Evolutionary conservation across 352 stramenopile species (phyloP).

Genomic region (Phytophthora melonis): DNA sequence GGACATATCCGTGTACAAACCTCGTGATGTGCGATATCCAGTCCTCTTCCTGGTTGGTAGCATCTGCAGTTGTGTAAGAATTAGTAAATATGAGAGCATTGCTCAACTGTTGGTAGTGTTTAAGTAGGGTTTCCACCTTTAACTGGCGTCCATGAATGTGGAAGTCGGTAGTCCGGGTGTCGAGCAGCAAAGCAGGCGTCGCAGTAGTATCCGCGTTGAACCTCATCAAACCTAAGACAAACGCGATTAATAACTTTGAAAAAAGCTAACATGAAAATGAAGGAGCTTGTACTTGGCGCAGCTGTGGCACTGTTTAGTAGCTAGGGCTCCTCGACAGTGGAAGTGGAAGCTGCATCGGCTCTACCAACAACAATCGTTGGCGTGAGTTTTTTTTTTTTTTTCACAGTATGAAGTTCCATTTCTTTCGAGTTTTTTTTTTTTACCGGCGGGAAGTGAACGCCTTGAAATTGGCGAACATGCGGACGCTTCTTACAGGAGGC

Average conservation of each 20-base stretch:
- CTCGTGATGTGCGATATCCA: slow-evolving; percentile 67
- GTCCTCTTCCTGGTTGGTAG: slow-evolving; percentile 65
- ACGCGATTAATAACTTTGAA: too few relatives aligned
- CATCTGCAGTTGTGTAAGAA: slow-evolving; percentile 31
- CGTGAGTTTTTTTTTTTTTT: too few relatives aligned
- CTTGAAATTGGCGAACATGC: slow-evolving; percentile 37
- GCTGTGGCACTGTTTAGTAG: slow-evolving; percentile 73
- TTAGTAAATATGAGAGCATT: neutral
- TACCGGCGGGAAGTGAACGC: slow-evolving; percentile 31
- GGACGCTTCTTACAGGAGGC: slow-evolving; percentile 21
- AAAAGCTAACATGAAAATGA: neutral
- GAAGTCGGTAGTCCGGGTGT: slow-evolving; percentile 63
- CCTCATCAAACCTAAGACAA: slow-evolving; percentile 60
- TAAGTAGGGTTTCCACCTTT: slow-evolving; percentile 44
- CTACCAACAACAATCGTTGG: slow-evolving; percentile 16
- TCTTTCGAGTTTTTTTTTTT: slow-evolving; percentile 1
- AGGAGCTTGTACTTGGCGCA: slow-evolving; percentile 62
- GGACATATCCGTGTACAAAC: slow-evolving; percentile 32
- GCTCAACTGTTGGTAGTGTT: slow-evolving; percentile 6
- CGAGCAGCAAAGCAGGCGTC: slow-evolving; percentile 67
- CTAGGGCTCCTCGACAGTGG: slow-evolving; percentile 48
- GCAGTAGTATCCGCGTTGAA: slow-evolving; percentile 67
- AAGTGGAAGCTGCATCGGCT: slow-evolving; percentile 68
- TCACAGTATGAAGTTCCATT: neutral
- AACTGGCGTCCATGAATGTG: slow-evolving; percentile 60